Evolutionary conservation across 441 rosid species (phyloP).

Genomic region (Heliophila coronopifolia): DNA sequence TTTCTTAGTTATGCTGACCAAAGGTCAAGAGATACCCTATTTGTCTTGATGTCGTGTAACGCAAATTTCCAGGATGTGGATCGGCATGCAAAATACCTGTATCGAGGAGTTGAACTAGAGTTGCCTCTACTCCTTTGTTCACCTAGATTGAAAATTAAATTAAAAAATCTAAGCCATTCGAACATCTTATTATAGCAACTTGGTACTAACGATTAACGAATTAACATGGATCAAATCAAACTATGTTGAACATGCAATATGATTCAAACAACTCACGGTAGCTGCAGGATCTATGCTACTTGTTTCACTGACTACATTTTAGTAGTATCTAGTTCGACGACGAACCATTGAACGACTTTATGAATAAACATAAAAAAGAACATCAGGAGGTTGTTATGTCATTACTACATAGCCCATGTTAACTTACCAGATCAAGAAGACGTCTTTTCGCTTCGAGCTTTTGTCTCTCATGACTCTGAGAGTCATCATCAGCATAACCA

Average conservation of each 20-base stretch:
- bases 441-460: conserved; percentile 55
- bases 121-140: conserved; percentile 83
- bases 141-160: conserved; percentile 42
- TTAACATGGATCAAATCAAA: conserved; percentile 2
- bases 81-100: conserved; percentile 96
- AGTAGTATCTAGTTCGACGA: background rate
- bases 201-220: background rate
- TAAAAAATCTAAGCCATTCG: background rate
- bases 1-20: conserved; percentile 10
- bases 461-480: conserved; percentile 44
- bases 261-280: conserved; percentile 10
- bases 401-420: conserved; percentile 1
- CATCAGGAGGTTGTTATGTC: conserved; percentile 14
- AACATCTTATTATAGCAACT: conserved; percentile 5
- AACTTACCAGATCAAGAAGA: conserved; percentile 77
- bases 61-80: conserved; percentile 96
- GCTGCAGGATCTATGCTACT: conserved; percentile 4
- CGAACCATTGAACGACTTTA: background rate
- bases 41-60: conserved; percentile 70
- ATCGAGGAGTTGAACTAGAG: conserved; percentile 88
- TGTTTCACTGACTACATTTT: background rate
- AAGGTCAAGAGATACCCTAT: conserved; percentile 53
- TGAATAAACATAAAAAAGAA: background rate
- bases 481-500: conserved; percentile 33
- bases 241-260: conserved; percentile 1